Conservation (phyloP, 306 rosid genomes). For the Cucurbita pepo region DNA sequence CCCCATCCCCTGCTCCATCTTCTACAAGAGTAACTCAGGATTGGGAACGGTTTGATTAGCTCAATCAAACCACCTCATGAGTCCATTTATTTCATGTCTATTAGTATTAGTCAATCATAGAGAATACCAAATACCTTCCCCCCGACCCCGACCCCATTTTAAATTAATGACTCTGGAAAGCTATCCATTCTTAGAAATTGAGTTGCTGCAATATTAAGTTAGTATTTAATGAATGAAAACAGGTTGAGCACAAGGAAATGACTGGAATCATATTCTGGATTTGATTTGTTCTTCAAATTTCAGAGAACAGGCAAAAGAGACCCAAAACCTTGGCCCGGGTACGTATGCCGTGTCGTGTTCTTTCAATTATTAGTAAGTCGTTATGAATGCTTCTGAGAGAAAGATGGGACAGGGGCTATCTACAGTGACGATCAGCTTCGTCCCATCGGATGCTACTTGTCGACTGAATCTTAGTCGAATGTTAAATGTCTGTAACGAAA, state of each 20-base stretch:
- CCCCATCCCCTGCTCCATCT: slow-evolving; percentile 38
- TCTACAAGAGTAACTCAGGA: slow-evolving; percentile 32
- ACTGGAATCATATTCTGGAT: background rate
- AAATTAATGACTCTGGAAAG: background rate
- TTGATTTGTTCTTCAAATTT: background rate
- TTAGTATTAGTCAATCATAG: background rate
- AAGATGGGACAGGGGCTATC: background rate
- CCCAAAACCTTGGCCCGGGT: background rate
- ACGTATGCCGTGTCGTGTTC: background rate
- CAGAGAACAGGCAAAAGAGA: background rate
- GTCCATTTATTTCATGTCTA: background rate
- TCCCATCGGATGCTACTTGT: slow-evolving; percentile 1
- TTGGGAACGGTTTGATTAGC: slow-evolving; percentile 35
- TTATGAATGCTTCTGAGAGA: background rate
- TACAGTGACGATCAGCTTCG: background rate
- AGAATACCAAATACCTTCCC: background rate
- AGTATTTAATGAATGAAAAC: background rate
- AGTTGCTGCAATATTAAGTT: background rate
- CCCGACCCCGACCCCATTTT: background rate
- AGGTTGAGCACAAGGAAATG: background rate
- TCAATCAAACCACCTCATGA: background rate
- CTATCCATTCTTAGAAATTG: background rate
- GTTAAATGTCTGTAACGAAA: background rate
- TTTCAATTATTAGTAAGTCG: background rate
- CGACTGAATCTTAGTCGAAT: background rate